Conservation (phyloP, 176 grass and related monocot genomes). For the Oryza officinalis region DNA sequence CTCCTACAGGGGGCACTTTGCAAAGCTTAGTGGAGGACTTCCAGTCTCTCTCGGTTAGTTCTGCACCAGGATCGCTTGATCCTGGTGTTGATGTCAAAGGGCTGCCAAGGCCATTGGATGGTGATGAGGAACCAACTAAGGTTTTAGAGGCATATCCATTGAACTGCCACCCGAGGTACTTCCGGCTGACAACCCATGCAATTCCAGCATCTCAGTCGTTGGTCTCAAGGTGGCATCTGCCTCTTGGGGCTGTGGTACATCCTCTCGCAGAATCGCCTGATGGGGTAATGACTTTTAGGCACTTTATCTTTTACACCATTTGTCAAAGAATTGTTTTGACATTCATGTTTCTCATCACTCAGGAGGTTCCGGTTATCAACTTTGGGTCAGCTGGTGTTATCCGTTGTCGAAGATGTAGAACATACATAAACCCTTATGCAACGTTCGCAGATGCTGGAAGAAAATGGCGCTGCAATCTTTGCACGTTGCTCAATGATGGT, state of each 20-base stretch:
- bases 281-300: conserved; percentile 64
- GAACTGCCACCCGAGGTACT: conserved; percentile 91
- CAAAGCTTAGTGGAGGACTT: conserved; percentile 91
- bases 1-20: conserved; percentile 43
- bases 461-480: conserved; percentile 99
- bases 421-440: conserved; percentile 92
- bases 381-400: conserved; percentile 86
- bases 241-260: conserved; percentile 80
- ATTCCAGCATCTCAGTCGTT: conserved; percentile 87
- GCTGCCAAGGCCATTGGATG: conserved; percentile 80
- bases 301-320: conserved; percentile 1
- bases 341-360: conserved; percentile 32
- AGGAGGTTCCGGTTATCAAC: conserved; percentile 91
- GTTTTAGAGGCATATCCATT: conserved; percentile 60
- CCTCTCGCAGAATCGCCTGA: conserved; percentile 90
- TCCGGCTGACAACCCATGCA: conserved; percentile 84
- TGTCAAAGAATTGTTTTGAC: not conserved
- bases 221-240: conserved; percentile 92
- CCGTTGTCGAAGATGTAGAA: conserved; percentile 93
- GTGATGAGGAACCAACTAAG: conserved; percentile 70
- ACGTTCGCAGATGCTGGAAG: conserved; percentile 94
- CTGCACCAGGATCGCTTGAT: conserved; percentile 73
- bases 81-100: conserved; percentile 69
- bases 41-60: conserved; percentile 79
- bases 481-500: conserved; percentile 95